Evolutionary conservation across 2,329 filamentous ascomycete species (phyloP).

Genomic region (Pyrenochaeta sp.): DNA sequence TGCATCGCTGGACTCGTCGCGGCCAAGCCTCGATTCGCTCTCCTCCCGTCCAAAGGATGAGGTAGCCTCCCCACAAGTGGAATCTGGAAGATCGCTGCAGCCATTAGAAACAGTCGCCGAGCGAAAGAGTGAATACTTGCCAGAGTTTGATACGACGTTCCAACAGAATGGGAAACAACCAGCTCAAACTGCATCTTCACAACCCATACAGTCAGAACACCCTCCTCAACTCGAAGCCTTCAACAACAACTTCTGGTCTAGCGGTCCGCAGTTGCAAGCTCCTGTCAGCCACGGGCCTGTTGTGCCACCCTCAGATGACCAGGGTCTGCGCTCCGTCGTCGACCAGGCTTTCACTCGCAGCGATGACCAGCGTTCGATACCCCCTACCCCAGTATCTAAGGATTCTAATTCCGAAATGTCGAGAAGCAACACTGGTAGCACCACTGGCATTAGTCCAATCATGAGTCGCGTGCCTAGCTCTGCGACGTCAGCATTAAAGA

Average conservation of each 20-base stretch:
- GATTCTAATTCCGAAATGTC: conserved; percentile 55
- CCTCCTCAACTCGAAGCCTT: conserved; percentile 28
- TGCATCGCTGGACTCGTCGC: conserved; percentile 65
- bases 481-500: conserved; percentile 48
- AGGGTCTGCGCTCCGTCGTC: conserved; percentile 59
- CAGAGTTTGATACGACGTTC: conserved; percentile 45
- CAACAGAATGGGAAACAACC: conserved; percentile 14
- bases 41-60: conserved; percentile 36
- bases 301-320: conserved; percentile 31
- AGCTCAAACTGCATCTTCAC: conserved; percentile 14
- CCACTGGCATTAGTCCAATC: conserved; percentile 71
- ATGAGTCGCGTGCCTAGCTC: conserved; percentile 65
- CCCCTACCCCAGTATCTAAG: conserved; percentile 61
- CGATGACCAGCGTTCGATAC: conserved; percentile 62
- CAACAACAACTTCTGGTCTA: conserved; percentile 40
- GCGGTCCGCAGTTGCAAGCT: conserved; percentile 18
- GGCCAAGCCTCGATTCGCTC: conserved; percentile 65
- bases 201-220: conserved; percentile 15
- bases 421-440: conserved; percentile 70
- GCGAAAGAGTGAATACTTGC: conserved; percentile 67
- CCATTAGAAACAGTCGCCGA: conserved; percentile 64
- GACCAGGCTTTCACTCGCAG: conserved; percentile 70
- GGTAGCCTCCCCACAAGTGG: conserved; percentile 23
- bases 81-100: conserved; percentile 32
- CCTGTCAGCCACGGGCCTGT: conserved; percentile 20